Conservation (phyloP, 23 red algal genomes). For the Chondrus crispus region DNA sequence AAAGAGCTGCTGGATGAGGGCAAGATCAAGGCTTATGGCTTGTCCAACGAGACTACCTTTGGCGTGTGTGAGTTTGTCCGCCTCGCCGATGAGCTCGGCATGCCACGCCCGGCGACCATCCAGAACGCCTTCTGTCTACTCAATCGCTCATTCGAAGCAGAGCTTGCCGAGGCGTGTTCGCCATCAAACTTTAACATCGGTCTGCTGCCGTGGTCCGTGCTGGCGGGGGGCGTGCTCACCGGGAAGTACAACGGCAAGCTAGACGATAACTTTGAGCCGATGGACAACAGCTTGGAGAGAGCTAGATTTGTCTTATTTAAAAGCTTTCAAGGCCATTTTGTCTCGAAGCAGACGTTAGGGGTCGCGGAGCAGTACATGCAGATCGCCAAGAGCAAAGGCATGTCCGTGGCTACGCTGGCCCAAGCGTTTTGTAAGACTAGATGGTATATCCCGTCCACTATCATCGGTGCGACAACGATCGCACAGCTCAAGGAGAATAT, state of each 20-base stretch:
- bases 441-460: constrained; percentile 70
- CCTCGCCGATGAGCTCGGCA: constrained; percentile 14
- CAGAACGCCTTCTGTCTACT: constrained; percentile 79
- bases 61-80: constrained; percentile 51
- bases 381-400: constrained; percentile 55
- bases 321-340: constrained; percentile 51
- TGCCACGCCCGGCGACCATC: constrained; percentile 67
- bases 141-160: constrained; percentile 70
- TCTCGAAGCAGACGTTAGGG: not conserved
- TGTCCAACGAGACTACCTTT: constrained; percentile 80
- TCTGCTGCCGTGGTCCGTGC: constrained; percentile 66
- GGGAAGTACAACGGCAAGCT: constrained; percentile 70
- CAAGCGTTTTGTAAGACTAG: constrained; percentile 65
- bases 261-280: not conserved
- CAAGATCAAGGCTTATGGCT: constrained; percentile 71
- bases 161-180: constrained; percentile 67
- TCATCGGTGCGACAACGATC: constrained; percentile 78
- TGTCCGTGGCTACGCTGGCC: constrained; percentile 68
- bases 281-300: not conserved
- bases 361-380: constrained; percentile 29
- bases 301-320: constrained; percentile 45
- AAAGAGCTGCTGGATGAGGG: constrained; percentile 63
- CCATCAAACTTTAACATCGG: constrained; percentile 54
- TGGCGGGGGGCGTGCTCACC: constrained; percentile 69
- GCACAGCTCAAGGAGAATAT: constrained; percentile 75